Base-by-base conservation (phyloP, 1,284 basidiomycete genomes). In the Irpex sp. region DNA sequence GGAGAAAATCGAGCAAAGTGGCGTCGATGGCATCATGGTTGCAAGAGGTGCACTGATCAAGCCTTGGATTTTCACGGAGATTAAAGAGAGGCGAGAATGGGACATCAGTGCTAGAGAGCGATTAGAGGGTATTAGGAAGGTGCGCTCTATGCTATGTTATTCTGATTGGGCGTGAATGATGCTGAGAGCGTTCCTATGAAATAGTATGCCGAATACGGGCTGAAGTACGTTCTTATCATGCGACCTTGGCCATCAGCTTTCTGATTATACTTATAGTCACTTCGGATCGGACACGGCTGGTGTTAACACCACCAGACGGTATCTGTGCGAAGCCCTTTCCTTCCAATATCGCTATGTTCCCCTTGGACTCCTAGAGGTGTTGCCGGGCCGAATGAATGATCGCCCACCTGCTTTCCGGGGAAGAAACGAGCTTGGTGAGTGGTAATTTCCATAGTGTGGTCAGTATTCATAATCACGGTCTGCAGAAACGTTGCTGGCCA, bases 271-370 rank as follows among this genome's bases (percentile, higher is more conserved):
- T 54, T 65, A 46, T 54, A 91, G 88, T 68, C 90, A 93, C 70
- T 95, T 94, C 76, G 95, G 95, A 1, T 88, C 93, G n/a, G 95
- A 97, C 74, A 95, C 93, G 0, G 81, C 88, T 0, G 97, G 97
- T 2, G 86, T 98, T 56, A 97, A 97, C 76, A 90, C 90, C n/a
- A 93, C 95, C 0, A 84, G 97, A 31, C 84, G 97, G 62, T 99
- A 97, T 79, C 84, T 98, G 17, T 97, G 94, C 74, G 97, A 99
- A 77, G 90, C 94, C 1, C 82, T 99, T 4, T 95, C 93, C 0
- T 98, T 98, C 82, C 94, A 95, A 70, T 91, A 97, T 75, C 90
- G 97, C 21, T 98, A 98, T 75, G 81, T 98, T 43, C 97, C 97
- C 5, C 90, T 97, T 47, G 97, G 97, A 0, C 79, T 98, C 13